These are phyloP conservation scores for Exophiala lecanii-corni DNA, from an alignment of 2,329 filamentous ascomycete species.

Conservation along the genomic window DNA sequence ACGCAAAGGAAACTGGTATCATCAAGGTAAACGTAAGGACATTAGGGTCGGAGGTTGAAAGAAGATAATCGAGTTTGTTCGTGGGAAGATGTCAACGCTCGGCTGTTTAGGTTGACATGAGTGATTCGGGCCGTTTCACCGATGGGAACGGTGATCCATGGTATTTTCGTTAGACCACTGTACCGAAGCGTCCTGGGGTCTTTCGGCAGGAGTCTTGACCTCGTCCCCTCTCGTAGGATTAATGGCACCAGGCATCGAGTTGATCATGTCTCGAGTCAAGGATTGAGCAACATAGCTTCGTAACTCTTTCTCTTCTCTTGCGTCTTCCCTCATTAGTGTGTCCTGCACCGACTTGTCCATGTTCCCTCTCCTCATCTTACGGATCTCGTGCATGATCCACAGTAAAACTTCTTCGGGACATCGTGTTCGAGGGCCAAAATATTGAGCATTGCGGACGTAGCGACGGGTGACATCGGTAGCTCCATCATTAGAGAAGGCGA, in stretches of 20 bases:
- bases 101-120: background rate
- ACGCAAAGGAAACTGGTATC: slow-evolving; percentile 15
- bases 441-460: slow-evolving; percentile 52
- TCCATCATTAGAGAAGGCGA: slow-evolving; percentile 91
- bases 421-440: slow-evolving; percentile 64
- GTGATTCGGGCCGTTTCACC: slow-evolving; percentile 3
- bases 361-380: slow-evolving; percentile 74
- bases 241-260: slow-evolving; percentile 34
- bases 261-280: slow-evolving; percentile 42
- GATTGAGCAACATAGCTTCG: slow-evolving; percentile 43
- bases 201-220: slow-evolving; percentile 38
- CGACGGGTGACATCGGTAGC: slow-evolving; percentile 63
- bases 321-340: slow-evolving; percentile 44
- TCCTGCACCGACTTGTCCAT: slow-evolving; percentile 75
- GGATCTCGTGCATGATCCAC: slow-evolving; percentile 89
- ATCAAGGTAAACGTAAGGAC: slow-evolving; percentile 13
- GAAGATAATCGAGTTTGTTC: too few relatives aligned
- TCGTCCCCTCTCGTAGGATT: slow-evolving; percentile 31
- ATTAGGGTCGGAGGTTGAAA: slow-evolving; percentile 13
- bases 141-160: slow-evolving; percentile 10
- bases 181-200: slow-evolving; percentile 24
- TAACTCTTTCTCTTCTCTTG: slow-evolving; percentile 46
- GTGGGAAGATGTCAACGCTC: too few relatives aligned
- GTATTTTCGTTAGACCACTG: slow-evolving; percentile 19
- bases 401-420: slow-evolving; percentile 86